These are phyloP conservation scores for Exutisphaerella laricina DNA, from an alignment of 2,329 filamentous ascomycete species.

Conservation along the genomic window DNA sequence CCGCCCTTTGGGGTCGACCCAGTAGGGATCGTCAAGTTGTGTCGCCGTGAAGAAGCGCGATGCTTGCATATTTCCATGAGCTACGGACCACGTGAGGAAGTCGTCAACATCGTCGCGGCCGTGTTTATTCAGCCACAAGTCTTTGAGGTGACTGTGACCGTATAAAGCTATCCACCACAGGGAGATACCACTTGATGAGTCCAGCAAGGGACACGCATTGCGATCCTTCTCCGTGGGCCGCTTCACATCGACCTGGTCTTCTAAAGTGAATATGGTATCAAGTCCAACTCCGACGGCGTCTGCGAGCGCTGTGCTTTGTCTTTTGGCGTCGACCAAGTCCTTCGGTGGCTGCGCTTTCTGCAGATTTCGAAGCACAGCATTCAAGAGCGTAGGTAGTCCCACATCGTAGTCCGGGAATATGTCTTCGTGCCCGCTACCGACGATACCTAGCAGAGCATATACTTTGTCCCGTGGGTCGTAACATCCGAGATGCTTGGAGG, in stretches of 20 bases:
- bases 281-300: background rate
- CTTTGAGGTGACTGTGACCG: background rate
- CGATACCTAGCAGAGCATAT: constrained; percentile 6
- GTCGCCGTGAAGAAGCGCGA: background rate
- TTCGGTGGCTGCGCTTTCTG: background rate
- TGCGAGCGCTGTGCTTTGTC: background rate
- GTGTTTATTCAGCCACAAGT: background rate
- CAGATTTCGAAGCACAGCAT: constrained; percentile 1
- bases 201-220: background rate
- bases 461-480: constrained; percentile 5
- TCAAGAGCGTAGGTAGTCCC: constrained; percentile 1
- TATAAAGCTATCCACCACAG: background rate
- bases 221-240: background rate
- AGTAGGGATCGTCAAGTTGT: background rate
- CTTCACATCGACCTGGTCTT: background rate
- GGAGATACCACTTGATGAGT: background rate
- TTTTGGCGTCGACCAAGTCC: background rate
- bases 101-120: background rate
- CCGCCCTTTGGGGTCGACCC: background rate
- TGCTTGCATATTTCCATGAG: background rate
- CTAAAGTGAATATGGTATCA: background rate
- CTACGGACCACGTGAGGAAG: background rate
- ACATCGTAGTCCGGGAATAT: constrained; percentile 6
- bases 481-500: constrained; percentile 1
- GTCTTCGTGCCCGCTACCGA: background rate